Percentiles rank a stretch among this genome's conserved stretches.
Evolutionary conservation across 2,329 filamentous ascomycete species (phyloP).

Genomic region (Niveomyces coronatus): DNA sequence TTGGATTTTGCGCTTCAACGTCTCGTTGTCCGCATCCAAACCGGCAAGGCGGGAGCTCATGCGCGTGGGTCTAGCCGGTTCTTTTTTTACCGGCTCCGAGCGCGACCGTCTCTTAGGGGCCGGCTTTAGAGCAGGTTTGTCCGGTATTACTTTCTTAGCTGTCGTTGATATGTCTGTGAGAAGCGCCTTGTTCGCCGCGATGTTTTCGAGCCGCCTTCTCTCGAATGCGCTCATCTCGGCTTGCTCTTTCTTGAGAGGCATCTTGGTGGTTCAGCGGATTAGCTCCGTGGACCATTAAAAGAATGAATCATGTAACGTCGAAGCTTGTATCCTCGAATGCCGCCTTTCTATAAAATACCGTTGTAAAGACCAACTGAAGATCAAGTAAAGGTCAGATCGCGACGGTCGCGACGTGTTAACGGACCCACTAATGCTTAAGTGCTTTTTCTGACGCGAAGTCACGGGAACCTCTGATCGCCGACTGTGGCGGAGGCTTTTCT

Average conservation of each 20-base stretch:
- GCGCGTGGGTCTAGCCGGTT: conserved; percentile 39
- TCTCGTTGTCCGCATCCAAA: conserved; percentile 36
- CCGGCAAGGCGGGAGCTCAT: conserved; percentile 50
- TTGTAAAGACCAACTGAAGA: too few species aligned
- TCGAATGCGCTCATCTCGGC: conserved; percentile 70
- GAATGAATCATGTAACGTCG: too few species aligned
- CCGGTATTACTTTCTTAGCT: conserved; percentile 58
- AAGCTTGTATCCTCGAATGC: too few species aligned
- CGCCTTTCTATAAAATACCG: too few species aligned
- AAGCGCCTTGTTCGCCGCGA: conserved; percentile 72
- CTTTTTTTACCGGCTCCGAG: conserved; percentile 35
- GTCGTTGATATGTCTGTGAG: conserved; percentile 66
- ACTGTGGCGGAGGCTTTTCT: too few species aligned
- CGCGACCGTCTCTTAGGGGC: conserved; percentile 22
- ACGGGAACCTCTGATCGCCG: too few species aligned
- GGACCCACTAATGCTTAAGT: conserved; percentile 14
- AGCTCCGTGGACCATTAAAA: too few species aligned
- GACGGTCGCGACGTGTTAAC: conserved; percentile 4
- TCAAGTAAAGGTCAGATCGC: conserved; percentile 6
- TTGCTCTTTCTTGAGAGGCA: conserved; percentile 36
- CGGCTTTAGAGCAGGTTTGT: conserved; percentile 38
- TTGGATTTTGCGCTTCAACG: conserved; percentile 39
- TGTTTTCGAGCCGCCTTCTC: conserved; percentile 73
- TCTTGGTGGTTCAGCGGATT: conserved; percentile 15
- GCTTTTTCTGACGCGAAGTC: conserved; percentile 21